A percentile compares a stretch with the other conserved stretches of the same genome.
Conservation (phyloP, 305 asterid genomes). For the Solanum hybrid region DNA sequence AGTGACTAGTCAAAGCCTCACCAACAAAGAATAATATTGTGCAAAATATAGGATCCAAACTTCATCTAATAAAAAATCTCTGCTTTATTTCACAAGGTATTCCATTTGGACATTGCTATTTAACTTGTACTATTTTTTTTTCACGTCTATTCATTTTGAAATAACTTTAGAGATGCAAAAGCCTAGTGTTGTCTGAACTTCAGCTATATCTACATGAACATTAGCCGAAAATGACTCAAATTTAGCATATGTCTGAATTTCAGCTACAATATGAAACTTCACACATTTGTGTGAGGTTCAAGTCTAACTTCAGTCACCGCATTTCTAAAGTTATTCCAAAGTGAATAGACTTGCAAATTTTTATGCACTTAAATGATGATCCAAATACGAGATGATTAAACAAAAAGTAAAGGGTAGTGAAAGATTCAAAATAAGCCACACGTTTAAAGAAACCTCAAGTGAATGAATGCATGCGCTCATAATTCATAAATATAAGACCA, state of each 20-base stretch:
- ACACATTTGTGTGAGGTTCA: not conserved
- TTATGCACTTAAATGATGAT: not conserved
- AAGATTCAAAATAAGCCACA: not conserved
- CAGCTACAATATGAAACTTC: not conserved
- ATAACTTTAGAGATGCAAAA: not conserved
- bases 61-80: not conserved
- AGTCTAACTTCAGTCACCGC: not conserved
- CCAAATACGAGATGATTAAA: not conserved
- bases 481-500: conserved; percentile 16
- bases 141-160: not conserved
- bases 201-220: not conserved
- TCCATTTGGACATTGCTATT: not conserved
- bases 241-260: not conserved
- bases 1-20: conserved; percentile 31
- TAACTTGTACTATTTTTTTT: not conserved
- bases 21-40: not conserved
- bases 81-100: not conserved
- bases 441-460: conserved; percentile 13
- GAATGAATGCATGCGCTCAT: conserved; percentile 21
- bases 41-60: not conserved
- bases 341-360: not conserved
- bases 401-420: not conserved
- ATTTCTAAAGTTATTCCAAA: not conserved
- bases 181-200: not conserved
- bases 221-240: not conserved